Evolutionary conservation across 495 filamentous ascomycete species (phyloP).

Genomic region (Aspergillus taichungensis): DNA sequence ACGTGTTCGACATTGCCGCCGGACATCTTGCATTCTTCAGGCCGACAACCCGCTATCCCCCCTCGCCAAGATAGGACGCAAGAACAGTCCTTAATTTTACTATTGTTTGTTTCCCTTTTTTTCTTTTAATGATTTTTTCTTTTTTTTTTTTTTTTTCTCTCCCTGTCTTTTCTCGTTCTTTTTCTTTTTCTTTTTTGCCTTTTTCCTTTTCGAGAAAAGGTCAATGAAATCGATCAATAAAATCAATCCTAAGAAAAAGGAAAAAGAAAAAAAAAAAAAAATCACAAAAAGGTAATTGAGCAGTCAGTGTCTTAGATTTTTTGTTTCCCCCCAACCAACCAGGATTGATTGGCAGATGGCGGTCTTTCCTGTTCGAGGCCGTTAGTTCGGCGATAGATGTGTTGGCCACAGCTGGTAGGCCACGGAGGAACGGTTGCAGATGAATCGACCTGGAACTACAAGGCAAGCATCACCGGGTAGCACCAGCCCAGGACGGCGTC

Average conservation of each 20-base stretch:
- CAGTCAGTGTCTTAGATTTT: background rate
- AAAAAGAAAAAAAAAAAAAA: too few species aligned
- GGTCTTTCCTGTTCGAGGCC: slow-evolving; percentile 21
- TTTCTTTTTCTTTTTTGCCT: background rate
- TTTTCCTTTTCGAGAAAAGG: background rate
- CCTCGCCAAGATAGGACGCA: too few species aligned
- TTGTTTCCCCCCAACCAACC: slow-evolving; percentile 4
- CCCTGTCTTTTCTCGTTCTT: slow-evolving; percentile 1
- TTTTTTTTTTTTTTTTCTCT: background rate
- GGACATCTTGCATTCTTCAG: slow-evolving; percentile 42
- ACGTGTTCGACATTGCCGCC: slow-evolving; percentile 35
- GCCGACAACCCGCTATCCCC: slow-evolving; percentile 6
- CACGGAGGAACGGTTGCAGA: slow-evolving; percentile 29
- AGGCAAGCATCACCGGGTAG: slow-evolving; percentile 33
- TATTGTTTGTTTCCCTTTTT: too few species aligned
- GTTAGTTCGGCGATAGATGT: slow-evolving; percentile 27
- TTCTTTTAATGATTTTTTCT: background rate
- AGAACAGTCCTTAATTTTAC: too few species aligned
- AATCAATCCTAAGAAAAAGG: background rate
- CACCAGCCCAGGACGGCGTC: slow-evolving; percentile 31
- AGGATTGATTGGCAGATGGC: slow-evolving; percentile 22
- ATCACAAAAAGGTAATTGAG: too few species aligned
- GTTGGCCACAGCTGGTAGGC: slow-evolving; percentile 38
- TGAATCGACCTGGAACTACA: slow-evolving; percentile 32
- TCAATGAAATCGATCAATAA: too few species aligned